A percentile compares a stretch with the other conserved stretches of the same genome.
Conservation (phyloP, 129 eudicot genomes). For the Cynara cardunculus region DNA sequence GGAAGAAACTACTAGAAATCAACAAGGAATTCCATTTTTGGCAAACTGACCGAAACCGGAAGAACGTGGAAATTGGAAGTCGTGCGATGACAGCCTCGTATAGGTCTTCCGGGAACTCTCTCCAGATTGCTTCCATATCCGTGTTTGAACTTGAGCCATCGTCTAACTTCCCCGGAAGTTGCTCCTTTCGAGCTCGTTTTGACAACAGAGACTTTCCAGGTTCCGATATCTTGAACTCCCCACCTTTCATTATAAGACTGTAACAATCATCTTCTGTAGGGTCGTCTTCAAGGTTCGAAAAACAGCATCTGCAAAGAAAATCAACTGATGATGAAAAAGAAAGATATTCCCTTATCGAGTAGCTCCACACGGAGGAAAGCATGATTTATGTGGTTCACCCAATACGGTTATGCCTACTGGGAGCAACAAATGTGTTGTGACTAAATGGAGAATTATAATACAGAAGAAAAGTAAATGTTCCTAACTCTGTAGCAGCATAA, state of each 20-base stretch:
- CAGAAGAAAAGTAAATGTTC: not conserved
- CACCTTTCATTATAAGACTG: slow-evolving; percentile 34
- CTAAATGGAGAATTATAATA: not conserved
- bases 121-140: slow-evolving; percentile 69
- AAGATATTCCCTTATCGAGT: not conserved
- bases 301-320: slow-evolving; percentile 42
- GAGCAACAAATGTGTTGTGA: not conserved
- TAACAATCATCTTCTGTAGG: slow-evolving; percentile 39
- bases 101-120: slow-evolving; percentile 74
- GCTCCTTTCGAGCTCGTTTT: slow-evolving; percentile 51
- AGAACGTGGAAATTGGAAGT: slow-evolving; percentile 67
- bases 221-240: slow-evolving; percentile 40
- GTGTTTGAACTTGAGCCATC: slow-evolving; percentile 33
- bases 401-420: not conserved
- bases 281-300: slow-evolving; percentile 33
- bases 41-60: slow-evolving; percentile 82
- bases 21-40: slow-evolving; percentile 75
- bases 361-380: not conserved
- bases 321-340: not conserved
- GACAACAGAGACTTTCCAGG: slow-evolving; percentile 51
- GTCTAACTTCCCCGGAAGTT: slow-evolving; percentile 24
- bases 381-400: not conserved
- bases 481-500: not conserved
- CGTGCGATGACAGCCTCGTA: slow-evolving; percentile 74
- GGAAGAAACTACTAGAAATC: slow-evolving; percentile 55